Base-by-base conservation (phyloP, 2,329 filamentous ascomycete species). In the Fusarium brevicatenulatum region DNA sequence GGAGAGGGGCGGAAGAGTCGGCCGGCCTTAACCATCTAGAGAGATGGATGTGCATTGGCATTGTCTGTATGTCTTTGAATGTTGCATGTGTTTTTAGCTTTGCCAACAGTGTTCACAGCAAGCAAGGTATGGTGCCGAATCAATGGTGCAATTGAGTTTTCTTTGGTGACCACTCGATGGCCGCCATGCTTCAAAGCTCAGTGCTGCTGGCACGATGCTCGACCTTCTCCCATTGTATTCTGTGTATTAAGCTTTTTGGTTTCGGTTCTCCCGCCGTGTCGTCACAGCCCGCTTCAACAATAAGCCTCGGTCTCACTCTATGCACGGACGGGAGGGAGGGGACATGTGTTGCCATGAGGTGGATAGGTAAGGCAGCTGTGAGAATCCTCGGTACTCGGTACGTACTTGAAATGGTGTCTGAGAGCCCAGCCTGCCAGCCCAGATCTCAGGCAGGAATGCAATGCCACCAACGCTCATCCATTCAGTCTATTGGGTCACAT, bases 311-410 rank as follows among this genome's bases (percentile, higher is more conserved):
- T 66, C 43, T 66, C 40, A 54, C 28, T 37, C 25, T 32, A 25
- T 34, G 25, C 53, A 59, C 34, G 8, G 53, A 21, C 28, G 25
- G 25, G 25, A 50, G 32, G 37, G 25, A 50, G 44, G 25, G 42
- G 44, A 39, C 50, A 47, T 49, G 30, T 30, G 36, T 34, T 43
- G 54, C 52, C 64, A 50, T 68, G 21, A 28, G 44, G 25, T 16
- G 40, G 30, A 19, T 36, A 36, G 34, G 34, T 36, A 36, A 36
- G 34, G 34, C 18, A 42, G 44, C n/a, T n/a, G n/a, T 16, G 25
- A 36, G 30, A 54, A 39, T 68, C 37, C 49, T 69, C 46, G 50
- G 66, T 69, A 58, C 52, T 58, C 52, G 66, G 65, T 57, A 58
- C 52, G 30, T 67, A 46, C 25, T 49, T 44, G 28, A 42, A 49